Base-by-base conservation (phyloP, 2,329 filamentous ascomycete genomes). In the Ceratocystis albifundus region DNA sequence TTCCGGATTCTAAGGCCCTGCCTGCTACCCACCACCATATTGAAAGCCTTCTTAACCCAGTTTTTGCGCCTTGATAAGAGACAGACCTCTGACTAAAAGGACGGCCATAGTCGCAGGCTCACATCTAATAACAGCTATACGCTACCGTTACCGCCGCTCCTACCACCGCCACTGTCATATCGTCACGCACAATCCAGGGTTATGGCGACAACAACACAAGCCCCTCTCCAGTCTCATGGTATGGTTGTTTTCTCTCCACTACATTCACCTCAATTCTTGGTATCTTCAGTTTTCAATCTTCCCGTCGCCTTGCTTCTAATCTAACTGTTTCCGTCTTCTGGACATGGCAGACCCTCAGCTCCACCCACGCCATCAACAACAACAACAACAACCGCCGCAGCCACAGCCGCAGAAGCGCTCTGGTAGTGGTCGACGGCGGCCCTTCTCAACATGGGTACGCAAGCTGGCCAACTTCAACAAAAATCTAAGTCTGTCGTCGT, bases 401-500 rank as follows among this genome's bases (percentile, higher is more conserved):
- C 46, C 22, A 1, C 62, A 45, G 30, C 66, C 67, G 20, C 61
- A 63, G 7, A 66, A 65, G 62, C 66, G 66, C 44, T 67, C 68
- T 30, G 65, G 69, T n/a, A 28, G 53, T 15, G 62, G 64, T 71
- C 88, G 90, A 70, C 87, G 91, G 71, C 86, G 89, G 70, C 93
- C 92, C 28, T 97, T 97, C 74, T 84, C 92, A 61, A 89, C 87
- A 71, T 95, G 93, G 88, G 90, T 99, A 80, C 96, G 92, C 80
- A 92, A 92, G 73, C 84, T 97, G 67, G 87, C 91, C 69, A 93
- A 88, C 74, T 87, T 96, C 77, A 96, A 96, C 76, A 81, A 64
- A 17, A 65, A 36, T 79, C 66, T 86, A 86, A 3, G 88, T 86
- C 41, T 84, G 82, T 69, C 81, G 84, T 68, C 80, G 80, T 53